Conservation (phyloP, 345 rosid species). For the Erysimum cheiranthoides region DNA sequence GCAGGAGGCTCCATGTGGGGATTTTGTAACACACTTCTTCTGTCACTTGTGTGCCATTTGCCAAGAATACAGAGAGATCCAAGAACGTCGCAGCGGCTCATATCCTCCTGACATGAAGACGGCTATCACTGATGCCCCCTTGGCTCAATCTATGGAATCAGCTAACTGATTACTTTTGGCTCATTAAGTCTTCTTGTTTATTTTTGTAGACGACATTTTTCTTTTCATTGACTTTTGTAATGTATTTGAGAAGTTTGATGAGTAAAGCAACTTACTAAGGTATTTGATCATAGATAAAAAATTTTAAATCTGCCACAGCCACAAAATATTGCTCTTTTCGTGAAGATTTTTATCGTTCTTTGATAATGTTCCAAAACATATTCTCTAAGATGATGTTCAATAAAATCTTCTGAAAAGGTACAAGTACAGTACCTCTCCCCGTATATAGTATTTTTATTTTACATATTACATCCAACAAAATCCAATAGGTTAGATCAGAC, state of each 20-base stretch:
- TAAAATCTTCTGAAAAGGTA: neutral
- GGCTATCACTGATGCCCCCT: conserved; percentile 55
- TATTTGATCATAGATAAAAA: conserved; percentile 8
- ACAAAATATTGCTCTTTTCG: neutral
- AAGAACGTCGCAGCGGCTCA: conserved; percentile 56
- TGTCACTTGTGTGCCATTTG: conserved; percentile 94
- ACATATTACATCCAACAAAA: conserved; percentile 38
- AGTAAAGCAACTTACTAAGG: conserved; percentile 33
- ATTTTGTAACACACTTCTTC: conserved; percentile 76
- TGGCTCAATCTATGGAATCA: conserved; percentile 60
- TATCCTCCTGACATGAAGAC: conserved; percentile 48
- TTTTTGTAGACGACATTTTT: neutral
- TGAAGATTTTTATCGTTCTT: neutral
- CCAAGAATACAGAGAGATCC: conserved; percentile 89
- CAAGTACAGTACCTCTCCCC: conserved; percentile 14
- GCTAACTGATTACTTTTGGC: conserved; percentile 28
- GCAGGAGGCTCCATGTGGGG: conserved; percentile 95
- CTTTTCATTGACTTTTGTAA: conserved; percentile 13
- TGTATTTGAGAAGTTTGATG: conserved; percentile 24
- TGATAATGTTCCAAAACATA: neutral
- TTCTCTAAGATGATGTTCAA: neutral
- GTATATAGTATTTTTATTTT: conserved; percentile 23
- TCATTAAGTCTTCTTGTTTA: conserved; percentile 6
- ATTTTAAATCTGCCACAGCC: too few species aligned
- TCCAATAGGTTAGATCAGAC: conserved; percentile 34